phyloP scores from a whole-genome alignment of 129 eudicot species.

The Helichrysum umbraculigerum region DNA sequence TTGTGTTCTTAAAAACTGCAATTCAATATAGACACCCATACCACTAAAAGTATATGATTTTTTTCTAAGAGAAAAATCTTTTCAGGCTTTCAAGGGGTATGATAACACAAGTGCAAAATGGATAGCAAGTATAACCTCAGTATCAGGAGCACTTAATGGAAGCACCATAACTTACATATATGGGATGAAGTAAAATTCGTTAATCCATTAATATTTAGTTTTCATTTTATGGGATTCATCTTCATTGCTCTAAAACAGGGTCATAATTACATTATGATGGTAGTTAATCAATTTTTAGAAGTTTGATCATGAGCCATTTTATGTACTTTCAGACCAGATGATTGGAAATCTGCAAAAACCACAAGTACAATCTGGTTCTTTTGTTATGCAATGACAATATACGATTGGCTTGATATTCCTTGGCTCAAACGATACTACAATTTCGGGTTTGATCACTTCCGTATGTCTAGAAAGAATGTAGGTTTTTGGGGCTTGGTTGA shows the following conservation, averaged over 20 bases:
- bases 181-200: slow-evolving; percentile 62
- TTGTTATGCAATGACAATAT: slow-evolving; percentile 56
- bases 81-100: slow-evolving; percentile 72
- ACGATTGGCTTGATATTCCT: slow-evolving; percentile 71
- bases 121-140: slow-evolving; percentile 68
- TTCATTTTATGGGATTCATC: not conserved
- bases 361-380: slow-evolving; percentile 53
- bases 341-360: slow-evolving; percentile 61
- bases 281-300: not conserved
- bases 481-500: slow-evolving; percentile 68
- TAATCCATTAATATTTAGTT: not conserved
- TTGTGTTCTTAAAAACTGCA: too few species aligned
- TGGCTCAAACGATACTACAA: slow-evolving; percentile 67
- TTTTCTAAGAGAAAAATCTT: not conserved
- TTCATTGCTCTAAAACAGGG: not conserved
- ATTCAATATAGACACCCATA: not conserved
- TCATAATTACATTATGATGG: slow-evolving; percentile 25
- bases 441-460: slow-evolving; percentile 82
- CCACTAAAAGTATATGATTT: not conserved
- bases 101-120: slow-evolving; percentile 62
- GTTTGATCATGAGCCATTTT: not conserved
- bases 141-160: slow-evolving; percentile 86
- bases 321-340: slow-evolving; percentile 52
- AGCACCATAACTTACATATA: slow-evolving; percentile 74
- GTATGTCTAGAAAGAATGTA: slow-evolving; percentile 59